phyloP scores from a whole-genome alignment of 495 filamentous ascomycete species.

The Neurospora terricola region DNA sequence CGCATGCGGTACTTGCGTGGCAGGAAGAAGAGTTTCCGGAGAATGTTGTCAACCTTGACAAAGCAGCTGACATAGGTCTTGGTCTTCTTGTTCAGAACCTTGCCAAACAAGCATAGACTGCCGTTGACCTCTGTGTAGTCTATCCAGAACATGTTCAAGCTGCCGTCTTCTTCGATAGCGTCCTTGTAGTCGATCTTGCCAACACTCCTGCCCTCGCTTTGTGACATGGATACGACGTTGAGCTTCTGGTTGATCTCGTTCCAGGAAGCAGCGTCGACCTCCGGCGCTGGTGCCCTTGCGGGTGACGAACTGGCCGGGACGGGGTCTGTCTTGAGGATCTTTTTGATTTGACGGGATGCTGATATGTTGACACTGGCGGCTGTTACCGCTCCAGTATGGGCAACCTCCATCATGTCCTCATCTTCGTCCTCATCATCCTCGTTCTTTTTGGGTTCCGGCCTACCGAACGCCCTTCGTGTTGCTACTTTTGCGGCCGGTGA shows the following conservation, averaged over 20 bases:
- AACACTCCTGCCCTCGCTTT: constrained; percentile 48
- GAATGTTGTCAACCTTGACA: constrained; percentile 89
- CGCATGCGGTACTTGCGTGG: constrained; percentile 56
- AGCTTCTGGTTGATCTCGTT: constrained; percentile 77
- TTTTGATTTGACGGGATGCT: constrained; percentile 69
- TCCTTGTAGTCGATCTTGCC: constrained; percentile 75
- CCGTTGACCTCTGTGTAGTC: constrained; percentile 94
- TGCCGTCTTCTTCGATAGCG: constrained; percentile 83
- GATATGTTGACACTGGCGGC: constrained; percentile 73
- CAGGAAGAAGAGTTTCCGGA: constrained; percentile 87
- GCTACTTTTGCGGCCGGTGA: constrained; percentile 77
- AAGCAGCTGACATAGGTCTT: constrained; percentile 80
- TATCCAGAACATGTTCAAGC: constrained; percentile 89
- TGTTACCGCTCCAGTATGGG: constrained; percentile 59
- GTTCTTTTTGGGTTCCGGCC: constrained; percentile 48
- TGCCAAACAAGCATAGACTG: constrained; percentile 87
- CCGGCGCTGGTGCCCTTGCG: constrained; percentile 40
- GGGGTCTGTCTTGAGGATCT: constrained; percentile 53
- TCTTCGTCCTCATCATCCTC: constrained; percentile 58
- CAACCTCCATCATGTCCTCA: constrained; percentile 76
- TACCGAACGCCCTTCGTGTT: constrained; percentile 52
- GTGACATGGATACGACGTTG: constrained; percentile 62
- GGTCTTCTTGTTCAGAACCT: constrained; percentile 83
- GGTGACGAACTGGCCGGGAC: constrained; percentile 72
- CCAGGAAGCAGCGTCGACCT: constrained; percentile 76